A percentile compares a stretch with the other conserved stretches of the same genome.
These are phyloP conservation scores for Komagataella populi DNA, from an alignment of 805 yeast genomes.

Conservation along the genomic window DNA sequence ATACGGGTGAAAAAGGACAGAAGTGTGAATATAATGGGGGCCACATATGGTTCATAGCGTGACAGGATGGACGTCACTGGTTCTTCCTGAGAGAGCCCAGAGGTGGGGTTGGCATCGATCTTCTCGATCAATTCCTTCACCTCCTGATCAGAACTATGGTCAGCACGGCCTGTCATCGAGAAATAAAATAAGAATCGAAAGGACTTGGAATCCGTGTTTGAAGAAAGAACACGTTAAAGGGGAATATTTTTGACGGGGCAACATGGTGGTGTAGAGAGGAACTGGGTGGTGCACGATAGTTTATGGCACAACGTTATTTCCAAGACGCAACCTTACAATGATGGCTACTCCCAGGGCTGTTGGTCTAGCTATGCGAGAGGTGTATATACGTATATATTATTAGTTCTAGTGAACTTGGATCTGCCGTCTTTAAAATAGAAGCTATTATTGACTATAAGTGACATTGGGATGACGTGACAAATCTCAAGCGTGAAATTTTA, in stretches of 20 bases:
- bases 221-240: neutral
- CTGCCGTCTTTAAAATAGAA: no score
- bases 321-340: no score
- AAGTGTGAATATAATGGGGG: conserved; percentile 53
- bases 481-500: no score
- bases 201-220: neutral
- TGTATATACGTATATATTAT: no score
- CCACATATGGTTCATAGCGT: conserved; percentile 20
- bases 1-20: conserved; percentile 64
- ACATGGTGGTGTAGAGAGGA: neutral
- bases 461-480: no score
- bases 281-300: neutral
- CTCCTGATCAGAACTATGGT: conserved; percentile 10
- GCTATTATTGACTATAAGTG: no score
- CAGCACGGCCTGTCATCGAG: neutral
- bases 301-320: neutral
- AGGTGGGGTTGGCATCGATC: conserved; percentile 10
- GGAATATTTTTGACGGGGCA: neutral
- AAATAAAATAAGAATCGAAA: neutral
- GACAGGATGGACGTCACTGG: conserved; percentile 7
- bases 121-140: conserved; percentile 16
- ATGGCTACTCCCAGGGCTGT: no score
- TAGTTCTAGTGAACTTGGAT: no score
- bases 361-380: no score
- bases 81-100: conserved; percentile 7